A percentile compares a stretch with the other conserved stretches of the same genome.
Conservation (phyloP, 108 stramenopile genomes). For the Nitzschia sp. region DNA sequence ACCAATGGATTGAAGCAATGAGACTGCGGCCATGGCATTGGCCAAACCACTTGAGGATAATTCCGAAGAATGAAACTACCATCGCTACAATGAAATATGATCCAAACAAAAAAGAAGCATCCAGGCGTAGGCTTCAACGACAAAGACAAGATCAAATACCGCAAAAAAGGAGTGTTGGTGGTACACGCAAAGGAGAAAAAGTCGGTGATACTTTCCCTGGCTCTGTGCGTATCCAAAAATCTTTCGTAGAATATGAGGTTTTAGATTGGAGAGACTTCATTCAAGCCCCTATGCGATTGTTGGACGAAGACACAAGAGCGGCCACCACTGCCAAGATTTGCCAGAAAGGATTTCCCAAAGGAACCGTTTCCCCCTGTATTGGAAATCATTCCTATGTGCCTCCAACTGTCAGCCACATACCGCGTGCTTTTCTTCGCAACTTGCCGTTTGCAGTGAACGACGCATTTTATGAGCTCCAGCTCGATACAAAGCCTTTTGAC, state of each 20-base stretch:
- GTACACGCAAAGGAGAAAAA: neutral
- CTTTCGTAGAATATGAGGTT: conserved; percentile 9
- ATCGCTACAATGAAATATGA: conserved; percentile 4
- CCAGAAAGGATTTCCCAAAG: conserved; percentile 26
- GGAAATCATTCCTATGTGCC: conserved; percentile 23
- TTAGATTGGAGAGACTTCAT: conserved; percentile 32
- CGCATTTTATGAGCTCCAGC: conserved; percentile 22
- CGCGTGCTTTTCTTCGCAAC: conserved; percentile 24
- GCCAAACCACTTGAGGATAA: conserved; percentile 27
- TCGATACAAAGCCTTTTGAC: conserved; percentile 11
- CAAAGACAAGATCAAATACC: too few species aligned
- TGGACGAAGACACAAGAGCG: neutral
- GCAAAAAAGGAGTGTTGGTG: neutral
- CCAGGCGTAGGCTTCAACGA: neutral
- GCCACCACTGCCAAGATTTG: conserved; percentile 1
- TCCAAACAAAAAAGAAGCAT: neutral
- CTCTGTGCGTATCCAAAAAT: conserved; percentile 24
- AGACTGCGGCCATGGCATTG: conserved; percentile 33
- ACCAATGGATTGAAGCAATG: conserved; percentile 37
- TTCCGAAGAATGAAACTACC: conserved; percentile 21
- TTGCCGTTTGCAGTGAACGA: conserved; percentile 18
- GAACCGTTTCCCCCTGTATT: conserved; percentile 22
- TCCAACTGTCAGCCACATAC: conserved; percentile 12
- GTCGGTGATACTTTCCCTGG: neutral
- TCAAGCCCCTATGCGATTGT: conserved; percentile 6